Base-by-base conservation (phyloP, 1,284 basidiomycete genomes). In the Naganishia sp. region DNA sequence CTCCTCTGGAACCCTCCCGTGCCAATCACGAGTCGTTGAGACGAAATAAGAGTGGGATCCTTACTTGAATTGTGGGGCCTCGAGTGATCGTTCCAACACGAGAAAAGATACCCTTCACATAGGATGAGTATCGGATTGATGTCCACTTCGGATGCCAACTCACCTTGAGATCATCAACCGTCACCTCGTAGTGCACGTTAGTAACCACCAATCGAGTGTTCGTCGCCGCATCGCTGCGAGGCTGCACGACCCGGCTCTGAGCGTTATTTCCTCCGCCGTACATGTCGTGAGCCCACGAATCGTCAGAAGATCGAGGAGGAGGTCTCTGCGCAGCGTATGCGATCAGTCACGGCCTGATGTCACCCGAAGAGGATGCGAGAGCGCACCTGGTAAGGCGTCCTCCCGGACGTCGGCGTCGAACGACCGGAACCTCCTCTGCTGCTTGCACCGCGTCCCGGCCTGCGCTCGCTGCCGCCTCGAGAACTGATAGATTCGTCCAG, bases 151-250 rank as follows among this genome's bases (percentile, higher is more conserved):
- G 46, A 35, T 18, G 35, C 13, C 21, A 21, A 82, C 90, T 74
- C 72, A 95, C 93, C 83, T 85, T 87, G 65, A 95, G 84, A 80
- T 97, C 94, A 81, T 87, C 87, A 74, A 89, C 84, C 67, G 88
- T 90, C 57, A 98, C 87, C 74, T 97, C 94, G 74, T 96, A 98
- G 80, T 98, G 94, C 73, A 98, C 75, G 78, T 93, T 93, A 70
- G 89, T 87, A 71, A 97, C 88, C 71, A 89, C 79, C 71, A 97
- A 86, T 75, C 87, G 87, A 66, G 83, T 85, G 75, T 85, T 77
- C 57, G 75, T 75, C 31, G 65, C 72, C 11, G 66, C 71, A n/a
- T 69, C 69, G 41, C 63, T 65, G n/a, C 71, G 43, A 23, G 66
- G 61, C n/a, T 61, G 58, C 39, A 61, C 31, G 35, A 61, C 58